Conservation (phyloP, 2,329 filamentous ascomycete species). For the Thelonectria blattea region DNA sequence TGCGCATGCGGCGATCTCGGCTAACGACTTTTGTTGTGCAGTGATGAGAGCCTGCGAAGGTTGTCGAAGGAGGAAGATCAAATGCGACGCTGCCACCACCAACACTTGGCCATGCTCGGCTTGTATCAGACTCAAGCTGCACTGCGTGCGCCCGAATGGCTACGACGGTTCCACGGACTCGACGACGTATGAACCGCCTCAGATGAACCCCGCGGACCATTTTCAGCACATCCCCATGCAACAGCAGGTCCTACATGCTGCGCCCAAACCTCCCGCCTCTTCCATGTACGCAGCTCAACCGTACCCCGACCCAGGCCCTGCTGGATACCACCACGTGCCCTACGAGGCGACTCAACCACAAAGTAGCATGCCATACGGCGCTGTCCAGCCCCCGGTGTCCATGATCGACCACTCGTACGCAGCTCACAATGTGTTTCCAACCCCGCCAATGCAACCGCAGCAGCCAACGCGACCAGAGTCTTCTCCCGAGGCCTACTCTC, state of each 20-base stretch:
- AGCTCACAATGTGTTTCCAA: constrained; percentile 58
- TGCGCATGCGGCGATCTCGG: background rate
- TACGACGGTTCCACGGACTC: constrained; percentile 58
- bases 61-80: constrained; percentile 93
- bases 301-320: constrained; percentile 54
- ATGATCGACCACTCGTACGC: constrained; percentile 60
- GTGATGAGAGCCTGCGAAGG: constrained; percentile 98
- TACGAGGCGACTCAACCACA: constrained; percentile 55
- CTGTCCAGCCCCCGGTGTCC: constrained; percentile 55
- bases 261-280: constrained; percentile 48
- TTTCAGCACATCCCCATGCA: constrained; percentile 60
- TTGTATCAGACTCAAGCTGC: constrained; percentile 88
- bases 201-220: constrained; percentile 41
- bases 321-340: constrained; percentile 54
- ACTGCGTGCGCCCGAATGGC: constrained; percentile 88
- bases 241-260: constrained; percentile 50
- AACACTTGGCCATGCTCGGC: constrained; percentile 98
- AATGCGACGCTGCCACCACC: constrained; percentile 95
- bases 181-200: constrained; percentile 42
- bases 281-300: constrained; percentile 56
- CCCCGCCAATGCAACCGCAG: constrained; percentile 52
- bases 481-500: constrained; percentile 60
- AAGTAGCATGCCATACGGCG: constrained; percentile 59
- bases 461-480: constrained; percentile 36
- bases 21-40: constrained; percentile 43